Evolutionary conservation across 179 eudicot species (phyloP).

Genomic region (Actinidia chinensis): DNA sequence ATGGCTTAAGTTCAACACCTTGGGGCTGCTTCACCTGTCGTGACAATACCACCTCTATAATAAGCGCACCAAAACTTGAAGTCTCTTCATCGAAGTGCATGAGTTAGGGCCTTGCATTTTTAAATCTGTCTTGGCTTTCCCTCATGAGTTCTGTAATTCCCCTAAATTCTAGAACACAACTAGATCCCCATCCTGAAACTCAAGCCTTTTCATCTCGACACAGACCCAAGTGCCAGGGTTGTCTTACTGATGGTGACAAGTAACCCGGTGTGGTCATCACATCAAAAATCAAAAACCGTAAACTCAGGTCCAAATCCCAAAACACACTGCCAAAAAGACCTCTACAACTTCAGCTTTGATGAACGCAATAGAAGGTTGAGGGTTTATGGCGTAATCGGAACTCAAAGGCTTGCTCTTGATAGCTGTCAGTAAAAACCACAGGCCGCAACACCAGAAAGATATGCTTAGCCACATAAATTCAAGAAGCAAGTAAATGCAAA

Average conservation of each 20-base stretch:
- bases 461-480: constrained; percentile 2
- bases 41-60: constrained; percentile 90
- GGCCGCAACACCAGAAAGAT: constrained; percentile 51
- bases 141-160: constrained; percentile 95
- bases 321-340: constrained; percentile 86
- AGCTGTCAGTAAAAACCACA: constrained; percentile 71
- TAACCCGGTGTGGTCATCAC: constrained; percentile 86
- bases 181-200: constrained; percentile 94
- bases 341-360: constrained; percentile 76
- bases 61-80: constrained; percentile 59
- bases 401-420: constrained; percentile 58
- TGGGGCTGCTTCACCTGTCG: constrained; percentile 89
- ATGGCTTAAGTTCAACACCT: constrained; percentile 76
- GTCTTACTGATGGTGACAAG: constrained; percentile 85
- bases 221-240: constrained; percentile 75
- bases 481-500: not conserved
- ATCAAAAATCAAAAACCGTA: constrained; percentile 77
- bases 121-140: constrained; percentile 87
- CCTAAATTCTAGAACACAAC: constrained; percentile 75
- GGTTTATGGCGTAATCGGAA: constrained; percentile 69
- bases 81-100: constrained; percentile 81
- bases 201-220: constrained; percentile 95
- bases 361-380: constrained; percentile 83
- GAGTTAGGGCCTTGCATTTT: constrained; percentile 75
- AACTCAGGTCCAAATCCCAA: constrained; percentile 91